Conservation (phyloP, 768 basidiomycete genomes). For the Calocera cornea region DNA sequence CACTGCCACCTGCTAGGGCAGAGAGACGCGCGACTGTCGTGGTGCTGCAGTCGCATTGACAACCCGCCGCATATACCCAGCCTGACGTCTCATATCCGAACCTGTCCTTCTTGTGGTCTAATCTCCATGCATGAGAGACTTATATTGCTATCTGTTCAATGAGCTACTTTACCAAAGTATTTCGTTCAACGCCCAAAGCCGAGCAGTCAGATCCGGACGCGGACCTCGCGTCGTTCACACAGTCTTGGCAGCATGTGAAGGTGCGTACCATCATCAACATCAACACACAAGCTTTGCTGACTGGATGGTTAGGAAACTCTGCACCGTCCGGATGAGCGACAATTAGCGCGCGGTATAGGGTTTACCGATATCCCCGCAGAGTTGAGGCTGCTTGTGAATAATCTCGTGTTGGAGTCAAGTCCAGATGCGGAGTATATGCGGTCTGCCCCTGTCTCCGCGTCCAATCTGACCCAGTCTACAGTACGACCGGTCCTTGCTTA, state of each 20-base stretch:
- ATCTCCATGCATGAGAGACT: not conserved
- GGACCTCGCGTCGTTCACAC: constrained; percentile 5
- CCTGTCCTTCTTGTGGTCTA: not conserved
- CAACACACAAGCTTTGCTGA: not conserved
- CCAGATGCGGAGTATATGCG: constrained; percentile 72
- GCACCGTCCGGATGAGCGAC: constrained; percentile 78
- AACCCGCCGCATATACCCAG: constrained; percentile 1
- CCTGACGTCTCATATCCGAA: not conserved
- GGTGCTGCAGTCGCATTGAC: constrained; percentile 5
- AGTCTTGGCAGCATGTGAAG: constrained; percentile 6
- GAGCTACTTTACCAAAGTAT: constrained; percentile 1
- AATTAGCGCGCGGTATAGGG: constrained; percentile 63
- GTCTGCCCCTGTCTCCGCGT: not conserved
- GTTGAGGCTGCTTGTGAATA: constrained; percentile 68
- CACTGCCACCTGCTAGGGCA: not conserved
- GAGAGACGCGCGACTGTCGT: not conserved
- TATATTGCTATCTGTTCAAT: not conserved
- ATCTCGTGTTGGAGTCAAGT: constrained; percentile 73
- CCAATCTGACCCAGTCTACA: constrained; percentile 23
- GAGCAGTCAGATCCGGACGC: not conserved
- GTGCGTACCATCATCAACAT: not conserved
- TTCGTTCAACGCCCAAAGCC: not conserved
- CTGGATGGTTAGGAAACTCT: constrained; percentile 50
- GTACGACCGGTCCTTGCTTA: constrained; percentile 75
- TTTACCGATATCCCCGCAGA: constrained; percentile 69